Evolutionary conservation across 2,329 filamentous ascomycete genomes (phyloP).

Genomic region (Xylaria sp.): DNA sequence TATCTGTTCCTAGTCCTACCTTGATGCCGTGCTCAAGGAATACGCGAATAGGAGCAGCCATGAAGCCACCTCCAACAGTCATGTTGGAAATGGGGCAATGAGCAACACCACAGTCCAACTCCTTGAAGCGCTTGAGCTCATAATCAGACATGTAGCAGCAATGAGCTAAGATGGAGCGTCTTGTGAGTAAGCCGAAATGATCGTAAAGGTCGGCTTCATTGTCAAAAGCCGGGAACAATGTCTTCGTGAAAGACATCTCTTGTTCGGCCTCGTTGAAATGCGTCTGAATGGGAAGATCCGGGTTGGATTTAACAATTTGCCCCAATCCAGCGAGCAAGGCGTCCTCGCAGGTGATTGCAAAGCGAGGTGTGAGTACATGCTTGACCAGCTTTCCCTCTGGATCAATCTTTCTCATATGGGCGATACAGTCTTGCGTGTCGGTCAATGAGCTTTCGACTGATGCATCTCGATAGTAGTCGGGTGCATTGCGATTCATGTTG

Average conservation of each 20-base stretch:
- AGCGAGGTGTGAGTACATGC: slow-evolving; percentile 53
- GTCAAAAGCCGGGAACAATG: slow-evolving; percentile 50
- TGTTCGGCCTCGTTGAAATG: slow-evolving; percentile 62
- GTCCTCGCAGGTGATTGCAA: slow-evolving; percentile 55
- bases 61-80: slow-evolving; percentile 56
- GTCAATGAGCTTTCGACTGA: slow-evolving; percentile 42
- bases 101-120: slow-evolving; percentile 52
- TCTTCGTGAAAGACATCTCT: slow-evolving; percentile 50
- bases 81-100: slow-evolving; percentile 63
- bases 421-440: slow-evolving; percentile 47
- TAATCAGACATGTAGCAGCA: slow-evolving; percentile 57
- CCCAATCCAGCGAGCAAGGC: slow-evolving; percentile 53
- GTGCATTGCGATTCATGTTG: slow-evolving; percentile 55
- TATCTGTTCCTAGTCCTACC: slow-evolving; percentile 62
- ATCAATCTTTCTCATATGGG: slow-evolving; percentile 42
- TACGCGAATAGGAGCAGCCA: slow-evolving; percentile 55
- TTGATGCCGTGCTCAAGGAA: slow-evolving; percentile 55
- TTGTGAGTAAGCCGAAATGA: slow-evolving; percentile 48
- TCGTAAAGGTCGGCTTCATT: slow-evolving; percentile 58
- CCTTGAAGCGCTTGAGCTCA: slow-evolving; percentile 45
- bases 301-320: slow-evolving; percentile 43
- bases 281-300: slow-evolving; percentile 54
- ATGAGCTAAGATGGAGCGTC: slow-evolving; percentile 58
- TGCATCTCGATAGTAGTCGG: slow-evolving; percentile 48
- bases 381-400: slow-evolving; percentile 40